These are phyloP conservation scores for Emmonsia crescens DNA, from an alignment of 2,329 filamentous ascomycete species.

Conservation along the genomic window DNA sequence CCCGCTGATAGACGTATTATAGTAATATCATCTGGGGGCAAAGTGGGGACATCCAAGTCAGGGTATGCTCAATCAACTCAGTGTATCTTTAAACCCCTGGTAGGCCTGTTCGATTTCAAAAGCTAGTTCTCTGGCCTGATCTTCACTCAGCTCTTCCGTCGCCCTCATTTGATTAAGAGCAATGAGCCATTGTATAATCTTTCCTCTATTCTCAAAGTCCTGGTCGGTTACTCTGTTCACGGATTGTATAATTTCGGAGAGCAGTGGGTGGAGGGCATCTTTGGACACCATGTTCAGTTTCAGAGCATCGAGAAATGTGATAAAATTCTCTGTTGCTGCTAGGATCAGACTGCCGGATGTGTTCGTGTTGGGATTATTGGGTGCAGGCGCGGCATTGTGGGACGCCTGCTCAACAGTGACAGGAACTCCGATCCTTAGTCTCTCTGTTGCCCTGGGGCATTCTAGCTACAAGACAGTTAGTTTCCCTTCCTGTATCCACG, in stretches of 20 bases:
- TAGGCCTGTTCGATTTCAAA: conserved; percentile 93
- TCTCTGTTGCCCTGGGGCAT: conserved; percentile 85
- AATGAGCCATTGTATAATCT: conserved; percentile 98
- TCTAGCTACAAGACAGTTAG: conserved; percentile 54
- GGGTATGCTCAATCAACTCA: conserved; percentile 43
- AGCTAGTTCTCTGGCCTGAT: conserved; percentile 78
- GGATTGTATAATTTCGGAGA: conserved; percentile 92
- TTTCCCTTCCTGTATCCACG: neutral
- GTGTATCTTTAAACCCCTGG: conserved; percentile 76
- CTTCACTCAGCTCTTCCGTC: conserved; percentile 76
- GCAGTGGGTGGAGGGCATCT: conserved; percentile 86
- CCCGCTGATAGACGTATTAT: neutral
- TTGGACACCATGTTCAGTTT: conserved; percentile 88
- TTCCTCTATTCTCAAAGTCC: conserved; percentile 89
- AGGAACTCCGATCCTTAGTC: conserved; percentile 83
- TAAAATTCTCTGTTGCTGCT: conserved; percentile 94
- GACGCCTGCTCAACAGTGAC: conserved; percentile 60
- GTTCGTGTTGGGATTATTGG: conserved; percentile 20
- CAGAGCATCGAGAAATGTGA: conserved; percentile 91
- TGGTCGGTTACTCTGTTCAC: conserved; percentile 94
- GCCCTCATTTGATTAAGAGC: conserved; percentile 96
- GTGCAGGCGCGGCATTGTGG: conserved; percentile 34
- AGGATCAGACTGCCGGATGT: conserved; percentile 59
- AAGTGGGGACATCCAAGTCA: neutral
- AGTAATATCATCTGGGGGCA: neutral